Evolutionary conservation across 805 yeast genomes (phyloP).

Genomic region (Kregervanrija fluxuum): DNA sequence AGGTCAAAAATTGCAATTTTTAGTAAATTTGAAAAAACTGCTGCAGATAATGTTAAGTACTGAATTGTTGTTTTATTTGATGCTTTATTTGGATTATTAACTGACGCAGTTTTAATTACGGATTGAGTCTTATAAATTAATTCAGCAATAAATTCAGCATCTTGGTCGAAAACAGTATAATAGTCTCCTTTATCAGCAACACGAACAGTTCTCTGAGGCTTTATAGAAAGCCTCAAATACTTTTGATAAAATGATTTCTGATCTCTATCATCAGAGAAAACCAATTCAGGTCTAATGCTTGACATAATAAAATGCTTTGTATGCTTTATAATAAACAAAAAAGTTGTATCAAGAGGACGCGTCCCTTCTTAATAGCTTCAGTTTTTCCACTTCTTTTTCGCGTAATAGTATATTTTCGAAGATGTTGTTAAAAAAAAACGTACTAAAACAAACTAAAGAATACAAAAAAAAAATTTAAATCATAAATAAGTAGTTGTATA

Average conservation of each 20-base stretch:
- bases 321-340: background rate
- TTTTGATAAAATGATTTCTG: slow-evolving; percentile 39
- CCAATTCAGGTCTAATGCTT: slow-evolving; percentile 44
- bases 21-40: slow-evolving; percentile 61
- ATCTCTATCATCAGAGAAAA: slow-evolving; percentile 46
- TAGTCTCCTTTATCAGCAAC: slow-evolving; percentile 66
- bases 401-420: background rate
- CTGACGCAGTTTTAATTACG: slow-evolving; percentile 48
- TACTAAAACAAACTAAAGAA: too few relatives aligned
- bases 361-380: background rate
- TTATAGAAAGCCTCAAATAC: slow-evolving; percentile 42
- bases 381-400: background rate
- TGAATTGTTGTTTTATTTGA: slow-evolving; percentile 33
- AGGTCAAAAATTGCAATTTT: slow-evolving; percentile 60
- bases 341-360: background rate
- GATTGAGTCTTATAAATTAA: slow-evolving; percentile 75
- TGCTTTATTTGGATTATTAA: slow-evolving; percentile 30
- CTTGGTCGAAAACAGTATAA: slow-evolving; percentile 64
- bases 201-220: slow-evolving; percentile 48
- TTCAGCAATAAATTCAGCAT: slow-evolving; percentile 80
- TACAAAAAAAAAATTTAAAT: too few relatives aligned
- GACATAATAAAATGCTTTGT: slow-evolving; percentile 13
- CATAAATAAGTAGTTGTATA: too few relatives aligned
- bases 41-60: slow-evolving; percentile 72
- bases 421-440: background rate